Evolutionary conservation across 2,329 filamentous ascomycete species (phyloP), one percentile per base, ranked within the genome.

Genomic region (Alternaria panax): DNA sequence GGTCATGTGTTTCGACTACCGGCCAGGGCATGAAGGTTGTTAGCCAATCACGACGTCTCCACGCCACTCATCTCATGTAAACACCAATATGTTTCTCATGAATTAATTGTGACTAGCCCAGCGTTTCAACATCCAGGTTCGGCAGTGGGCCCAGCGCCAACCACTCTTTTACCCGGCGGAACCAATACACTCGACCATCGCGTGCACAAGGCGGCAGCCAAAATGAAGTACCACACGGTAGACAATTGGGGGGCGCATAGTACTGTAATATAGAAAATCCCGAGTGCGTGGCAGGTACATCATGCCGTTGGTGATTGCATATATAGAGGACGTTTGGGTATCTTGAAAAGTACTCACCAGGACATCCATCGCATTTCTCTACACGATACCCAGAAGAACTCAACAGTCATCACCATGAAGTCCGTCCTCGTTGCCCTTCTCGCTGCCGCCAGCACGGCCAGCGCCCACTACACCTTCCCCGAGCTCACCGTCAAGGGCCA

Each of bases 381-480:
- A 41, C 43, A 25, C 20, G n/a, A 28, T 48, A n/a, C n/a, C n/a
- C n/a, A 34, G 28, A 28, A 48, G 14, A 16, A 7, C 11, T 7
- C 45, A 11, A 12, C 28, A 22, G 24, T 16, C 27, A 28, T 27
- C 57, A 71, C 46, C 7, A 76, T 77, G 75, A 76, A 73, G 63
- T 71, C 64, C 53, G 41, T 70, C 62, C n/a, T 69, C 46, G 20
- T 66, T 16, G 58, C 67, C 30, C 51, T 72, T 20, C 61, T 74
- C 8, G 62, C 63, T 22, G 51, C 62, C 11, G 67, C 66, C 34
- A 66, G 64, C 61, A 71, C 66, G 28, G 65, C 67, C 1, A 60
- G 66, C 30, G 74, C 74, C 1, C 74, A 77, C 57, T 77, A 77
- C 62, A 75, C 72, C 3, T 75, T 77, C 63, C 74, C 74, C 2